Evolutionary conservation across 1,284 basidiomycete species (phyloP).

Genomic region (Gymnopus androsaceus): DNA sequence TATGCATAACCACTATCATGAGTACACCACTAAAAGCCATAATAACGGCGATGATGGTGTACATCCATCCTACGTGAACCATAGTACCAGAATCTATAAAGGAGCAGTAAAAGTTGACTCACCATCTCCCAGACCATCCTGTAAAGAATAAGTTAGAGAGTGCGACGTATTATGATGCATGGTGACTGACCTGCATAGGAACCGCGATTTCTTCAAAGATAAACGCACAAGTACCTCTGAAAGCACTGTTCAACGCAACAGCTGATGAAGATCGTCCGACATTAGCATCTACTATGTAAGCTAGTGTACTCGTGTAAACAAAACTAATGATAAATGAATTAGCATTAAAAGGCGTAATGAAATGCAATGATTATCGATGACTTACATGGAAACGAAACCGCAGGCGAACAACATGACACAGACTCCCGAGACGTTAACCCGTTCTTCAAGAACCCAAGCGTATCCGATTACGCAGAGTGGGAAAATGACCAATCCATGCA

Average conservation of each 20-base stretch:
- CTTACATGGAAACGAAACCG: constrained; percentile 74
- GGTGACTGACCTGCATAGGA: constrained; percentile 63
- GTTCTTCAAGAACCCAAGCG: constrained; percentile 74
- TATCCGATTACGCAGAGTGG: constrained; percentile 67
- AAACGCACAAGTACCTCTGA: constrained; percentile 71
- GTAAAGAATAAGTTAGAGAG: too few relatives aligned
- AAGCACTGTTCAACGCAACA: constrained; percentile 70
- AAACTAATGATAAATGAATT: too few relatives aligned
- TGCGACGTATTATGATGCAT: too few relatives aligned
- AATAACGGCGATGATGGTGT: too few relatives aligned
- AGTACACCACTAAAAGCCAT: too few relatives aligned
- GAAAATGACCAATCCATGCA: constrained; percentile 53
- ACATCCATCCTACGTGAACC: too few relatives aligned
- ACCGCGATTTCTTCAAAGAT: constrained; percentile 73
- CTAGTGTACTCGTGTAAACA: constrained; percentile 72
- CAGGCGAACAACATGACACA: constrained; percentile 64
- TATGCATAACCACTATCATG: too few relatives aligned
- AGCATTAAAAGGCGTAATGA: too few relatives aligned
- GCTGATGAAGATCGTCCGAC: constrained; percentile 70
- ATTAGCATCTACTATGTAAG: constrained; percentile 80
- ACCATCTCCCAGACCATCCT: too few relatives aligned
- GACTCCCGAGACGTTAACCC: constrained; percentile 62
- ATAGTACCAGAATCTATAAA: too few relatives aligned
- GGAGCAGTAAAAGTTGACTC: too few relatives aligned
- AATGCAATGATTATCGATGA: too few relatives aligned